phyloP scores from a whole-genome alignment of 2,329 filamentous ascomycete species.

The Neonectria sp. region DNA sequence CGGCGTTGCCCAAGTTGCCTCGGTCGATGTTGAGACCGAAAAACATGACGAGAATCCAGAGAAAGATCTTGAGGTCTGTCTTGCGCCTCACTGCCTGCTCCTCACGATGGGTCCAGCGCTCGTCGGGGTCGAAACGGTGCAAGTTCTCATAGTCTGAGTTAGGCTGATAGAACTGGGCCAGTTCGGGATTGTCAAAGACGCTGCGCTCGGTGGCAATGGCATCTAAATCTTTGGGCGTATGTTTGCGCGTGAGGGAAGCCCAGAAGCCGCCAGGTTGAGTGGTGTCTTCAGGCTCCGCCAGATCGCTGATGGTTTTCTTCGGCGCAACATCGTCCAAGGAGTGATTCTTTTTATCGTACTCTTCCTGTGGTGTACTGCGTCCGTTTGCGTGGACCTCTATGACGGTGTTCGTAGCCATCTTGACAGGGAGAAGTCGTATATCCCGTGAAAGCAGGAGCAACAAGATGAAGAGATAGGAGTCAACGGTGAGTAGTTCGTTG shows the following conservation, averaged over 20 bases:
- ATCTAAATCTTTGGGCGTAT: not conserved
- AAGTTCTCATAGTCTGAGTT: conserved; percentile 48
- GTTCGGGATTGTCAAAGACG: conserved; percentile 12
- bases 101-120: conserved; percentile 56
- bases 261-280: conserved; percentile 12
- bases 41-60: conserved; percentile 68
- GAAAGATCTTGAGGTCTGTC: conserved; percentile 66
- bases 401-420: not conserved
- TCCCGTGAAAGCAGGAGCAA: too few relatives aligned
- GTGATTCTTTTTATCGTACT: not conserved
- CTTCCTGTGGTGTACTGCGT: not conserved
- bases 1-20: conserved; percentile 52
- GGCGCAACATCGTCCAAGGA: conserved; percentile 6
- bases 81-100: conserved; percentile 53
- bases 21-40: conserved; percentile 63
- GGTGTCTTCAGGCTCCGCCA: conserved; percentile 15
- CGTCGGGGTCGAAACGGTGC: conserved; percentile 55
- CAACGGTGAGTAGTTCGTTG: too few relatives aligned
- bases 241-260: not conserved
- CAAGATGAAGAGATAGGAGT: too few relatives aligned
- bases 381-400: not conserved
- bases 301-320: conserved; percentile 1
- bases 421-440: too few relatives aligned
- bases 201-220: conserved; percentile 17
- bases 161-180: conserved; percentile 21